Evolutionary conservation across 345 rosid genomes (phyloP).

Genomic region (Leavenworthia alabamica): DNA sequence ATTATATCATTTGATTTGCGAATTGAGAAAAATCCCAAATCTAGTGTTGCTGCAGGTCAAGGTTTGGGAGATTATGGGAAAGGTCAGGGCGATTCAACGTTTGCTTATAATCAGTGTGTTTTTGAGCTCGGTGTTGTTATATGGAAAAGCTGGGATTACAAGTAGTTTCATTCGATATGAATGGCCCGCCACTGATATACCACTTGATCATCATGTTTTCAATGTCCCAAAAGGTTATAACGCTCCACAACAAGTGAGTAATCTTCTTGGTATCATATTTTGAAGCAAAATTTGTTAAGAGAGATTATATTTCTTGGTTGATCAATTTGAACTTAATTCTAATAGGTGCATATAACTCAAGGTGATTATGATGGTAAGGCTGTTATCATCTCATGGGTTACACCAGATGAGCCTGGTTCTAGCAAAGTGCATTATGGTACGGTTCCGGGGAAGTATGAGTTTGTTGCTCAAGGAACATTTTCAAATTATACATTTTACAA

Average conservation of each 20-base stretch:
- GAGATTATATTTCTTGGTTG: background rate
- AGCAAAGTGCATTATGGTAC: conserved; percentile 57
- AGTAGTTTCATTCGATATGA: conserved; percentile 63
- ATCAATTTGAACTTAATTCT: background rate
- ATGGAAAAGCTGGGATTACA: conserved; percentile 55
- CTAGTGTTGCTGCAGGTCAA: background rate
- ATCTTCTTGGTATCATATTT: background rate
- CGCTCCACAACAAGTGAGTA: conserved; percentile 72
- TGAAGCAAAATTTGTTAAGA: background rate
- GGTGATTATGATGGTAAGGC: conserved; percentile 90
- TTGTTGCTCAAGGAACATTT: conserved; percentile 52
- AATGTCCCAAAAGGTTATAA: conserved; percentile 70
- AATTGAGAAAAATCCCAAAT: background rate
- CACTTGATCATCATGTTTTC: conserved; percentile 63
- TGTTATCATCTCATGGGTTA: conserved; percentile 85
- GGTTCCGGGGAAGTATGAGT: conserved; percentile 39
- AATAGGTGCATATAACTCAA: conserved; percentile 67
- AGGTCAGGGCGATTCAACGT: conserved; percentile 14
- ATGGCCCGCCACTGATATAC: conserved; percentile 86
- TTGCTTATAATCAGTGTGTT: conserved; percentile 29
- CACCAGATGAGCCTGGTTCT: conserved; percentile 58
- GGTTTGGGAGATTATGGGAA: background rate
- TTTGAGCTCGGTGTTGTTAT: conserved; percentile 27
- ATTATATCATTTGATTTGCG: background rate
- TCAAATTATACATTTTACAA: conserved; percentile 66